phyloP scores from a whole-genome alignment of 2,329 filamentous ascomycete genomes.

The Trichophyton benhamiae region DNA sequence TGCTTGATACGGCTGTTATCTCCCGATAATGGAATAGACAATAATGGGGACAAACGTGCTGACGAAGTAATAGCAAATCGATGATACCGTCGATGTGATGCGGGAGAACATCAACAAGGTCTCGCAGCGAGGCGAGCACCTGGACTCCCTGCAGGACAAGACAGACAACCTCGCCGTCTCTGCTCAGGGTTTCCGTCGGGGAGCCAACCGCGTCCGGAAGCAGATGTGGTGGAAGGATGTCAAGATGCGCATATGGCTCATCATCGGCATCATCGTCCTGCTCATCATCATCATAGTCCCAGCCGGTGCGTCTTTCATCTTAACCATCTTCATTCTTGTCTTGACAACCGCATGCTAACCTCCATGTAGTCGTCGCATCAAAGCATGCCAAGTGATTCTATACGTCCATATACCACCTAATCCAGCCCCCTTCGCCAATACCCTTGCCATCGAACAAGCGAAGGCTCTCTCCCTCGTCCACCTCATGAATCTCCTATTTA shows the following conservation, averaged over 20 bases:
- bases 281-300: conserved; percentile 91
- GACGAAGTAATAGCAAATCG: conserved; percentile 63
- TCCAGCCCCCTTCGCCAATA: not conserved
- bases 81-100: conserved; percentile 91
- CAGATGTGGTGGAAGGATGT: conserved; percentile 99
- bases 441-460: not conserved
- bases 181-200: conserved; percentile 88
- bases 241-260: conserved; percentile 99
- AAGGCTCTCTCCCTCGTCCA: not conserved
- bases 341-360: not conserved
- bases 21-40: too few species aligned
- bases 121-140: conserved; percentile 76
- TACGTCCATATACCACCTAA: not conserved
- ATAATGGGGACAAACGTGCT: too few species aligned
- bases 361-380: not conserved
- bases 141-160: conserved; percentile 84
- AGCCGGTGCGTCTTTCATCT: conserved; percentile 48
- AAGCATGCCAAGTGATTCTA: not conserved
- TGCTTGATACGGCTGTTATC: too few species aligned
- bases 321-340: not conserved
- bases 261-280: conserved; percentile 79
- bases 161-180: conserved; percentile 84
- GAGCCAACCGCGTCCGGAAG: conserved; percentile 90
- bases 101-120: conserved; percentile 96
- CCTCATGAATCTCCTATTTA: not conserved